Evolutionary conservation across 768 basidiomycete species (phyloP).

Genomic region (Tulasnella sp.): DNA sequence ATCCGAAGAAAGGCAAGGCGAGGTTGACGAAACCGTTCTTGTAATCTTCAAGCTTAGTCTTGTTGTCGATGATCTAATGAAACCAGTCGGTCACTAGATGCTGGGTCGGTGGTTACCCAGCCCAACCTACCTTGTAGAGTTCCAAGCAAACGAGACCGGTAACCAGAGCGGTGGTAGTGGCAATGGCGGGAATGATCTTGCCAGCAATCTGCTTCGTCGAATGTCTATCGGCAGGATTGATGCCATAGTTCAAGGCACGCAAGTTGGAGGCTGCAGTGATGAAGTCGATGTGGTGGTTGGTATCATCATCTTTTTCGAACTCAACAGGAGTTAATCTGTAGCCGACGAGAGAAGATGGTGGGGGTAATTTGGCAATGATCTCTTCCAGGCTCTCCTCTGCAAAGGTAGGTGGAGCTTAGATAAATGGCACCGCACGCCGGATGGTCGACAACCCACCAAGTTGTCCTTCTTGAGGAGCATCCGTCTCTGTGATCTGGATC

Average conservation of each 20-base stretch:
- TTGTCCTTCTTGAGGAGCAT: conserved; percentile 69
- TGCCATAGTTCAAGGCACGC: conserved; percentile 93
- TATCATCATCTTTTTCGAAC: conserved; percentile 99
- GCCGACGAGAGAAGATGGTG: conserved; percentile 91
- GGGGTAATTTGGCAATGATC: conserved; percentile 71
- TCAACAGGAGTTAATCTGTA: conserved; percentile 94
- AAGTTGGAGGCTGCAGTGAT: conserved; percentile 97
- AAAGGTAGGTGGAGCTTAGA: neutral
- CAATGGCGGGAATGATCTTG: conserved; percentile 99
- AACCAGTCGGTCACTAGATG: neutral
- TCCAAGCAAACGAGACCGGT: conserved; percentile 96
- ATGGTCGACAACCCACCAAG: conserved; percentile 43
- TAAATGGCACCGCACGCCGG: neutral
- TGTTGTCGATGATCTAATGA: conserved; percentile 87
- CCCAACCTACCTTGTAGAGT: conserved; percentile 81
- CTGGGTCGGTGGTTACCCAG: neutral
- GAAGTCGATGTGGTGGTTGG: conserved; percentile 98
- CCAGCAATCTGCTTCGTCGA: conserved; percentile 97
- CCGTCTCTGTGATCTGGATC: conserved; percentile 91
- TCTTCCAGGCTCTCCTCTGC: conserved; percentile 54
- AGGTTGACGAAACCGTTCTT: conserved; percentile 99
- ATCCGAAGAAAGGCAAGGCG: conserved; percentile 97
- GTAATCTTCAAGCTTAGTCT: conserved; percentile 90
- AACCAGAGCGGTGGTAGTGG: conserved; percentile 95
- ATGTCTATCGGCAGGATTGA: conserved; percentile 83